Conservation (phyloP, 495 filamentous ascomycete species). For the Chaetomidium leptoderma region DNA sequence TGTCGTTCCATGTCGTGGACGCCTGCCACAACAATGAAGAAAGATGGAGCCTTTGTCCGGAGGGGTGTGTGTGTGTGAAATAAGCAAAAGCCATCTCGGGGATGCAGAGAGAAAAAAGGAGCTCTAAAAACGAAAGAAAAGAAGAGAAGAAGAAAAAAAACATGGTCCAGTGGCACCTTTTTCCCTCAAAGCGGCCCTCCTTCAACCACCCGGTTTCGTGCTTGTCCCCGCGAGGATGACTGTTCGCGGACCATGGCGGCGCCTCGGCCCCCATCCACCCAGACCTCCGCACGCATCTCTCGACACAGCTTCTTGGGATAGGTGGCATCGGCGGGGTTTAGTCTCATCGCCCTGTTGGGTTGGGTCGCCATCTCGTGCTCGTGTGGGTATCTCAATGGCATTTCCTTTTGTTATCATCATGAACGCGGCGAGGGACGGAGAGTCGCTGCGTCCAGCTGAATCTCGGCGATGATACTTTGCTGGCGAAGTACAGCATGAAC, state of each 20-base stretch:
- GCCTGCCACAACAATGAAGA: conserved; percentile 39
- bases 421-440: conserved; percentile 25
- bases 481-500: conserved; percentile 29
- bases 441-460: conserved; percentile 28
- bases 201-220: conserved; percentile 25
- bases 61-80: conserved; percentile 29
- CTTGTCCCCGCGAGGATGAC: conserved; percentile 17
- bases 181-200: conserved; percentile 26
- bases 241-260: conserved; percentile 8
- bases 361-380: conserved; percentile 15
- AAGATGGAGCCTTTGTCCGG: conserved; percentile 29
- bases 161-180: conserved; percentile 19
- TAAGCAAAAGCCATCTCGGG: conserved; percentile 40
- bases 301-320: conserved; percentile 18
- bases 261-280: conserved; percentile 6
- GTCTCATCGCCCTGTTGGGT: conserved; percentile 15
- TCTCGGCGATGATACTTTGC: conserved; percentile 24
- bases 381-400: conserved; percentile 25
- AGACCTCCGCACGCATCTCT: conserved; percentile 16
- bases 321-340: conserved; percentile 16
- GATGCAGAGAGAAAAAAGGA: conserved; percentile 43
- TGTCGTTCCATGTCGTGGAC: conserved; percentile 30
- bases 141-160: conserved; percentile 34
- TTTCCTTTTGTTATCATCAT: conserved; percentile 28
- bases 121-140: conserved; percentile 31